Conservation (phyloP, 148 eudicot genomes). For the Camellia japonica region DNA sequence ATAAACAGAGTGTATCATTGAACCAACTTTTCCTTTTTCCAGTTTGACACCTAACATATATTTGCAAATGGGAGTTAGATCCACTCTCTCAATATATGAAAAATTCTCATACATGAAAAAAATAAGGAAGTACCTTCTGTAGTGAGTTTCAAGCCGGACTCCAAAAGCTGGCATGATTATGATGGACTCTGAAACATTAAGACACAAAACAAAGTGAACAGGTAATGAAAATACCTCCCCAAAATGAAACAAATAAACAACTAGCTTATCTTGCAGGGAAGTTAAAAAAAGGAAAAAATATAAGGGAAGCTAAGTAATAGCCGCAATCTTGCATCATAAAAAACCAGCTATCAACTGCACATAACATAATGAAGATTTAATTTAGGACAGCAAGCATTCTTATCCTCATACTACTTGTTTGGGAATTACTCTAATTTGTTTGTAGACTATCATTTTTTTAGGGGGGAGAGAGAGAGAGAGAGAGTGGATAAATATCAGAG, state of each 20-base stretch:
- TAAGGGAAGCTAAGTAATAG: background rate
- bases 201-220: background rate
- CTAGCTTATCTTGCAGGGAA: background rate
- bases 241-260: background rate
- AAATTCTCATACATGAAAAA: background rate
- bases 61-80: background rate
- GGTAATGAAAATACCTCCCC: background rate
- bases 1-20: background rate
- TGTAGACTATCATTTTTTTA: background rate
- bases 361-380: background rate
- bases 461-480: no score
- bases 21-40: background rate
- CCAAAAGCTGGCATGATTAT: conserved; percentile 79
- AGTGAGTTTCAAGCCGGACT: conserved; percentile 88
- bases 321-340: background rate
- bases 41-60: background rate
- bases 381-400: background rate
- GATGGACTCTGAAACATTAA: conserved; percentile 61
- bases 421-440: background rate
- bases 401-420: no score
- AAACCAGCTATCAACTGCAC: background rate
- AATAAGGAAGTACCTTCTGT: conserved; percentile 51
- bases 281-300: background rate
- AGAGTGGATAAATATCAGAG: background rate
- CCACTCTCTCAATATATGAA: background rate